Base-by-base conservation (phyloP, 2,329 filamentous ascomycete genomes). In the Trichoderma gracile region DNA sequence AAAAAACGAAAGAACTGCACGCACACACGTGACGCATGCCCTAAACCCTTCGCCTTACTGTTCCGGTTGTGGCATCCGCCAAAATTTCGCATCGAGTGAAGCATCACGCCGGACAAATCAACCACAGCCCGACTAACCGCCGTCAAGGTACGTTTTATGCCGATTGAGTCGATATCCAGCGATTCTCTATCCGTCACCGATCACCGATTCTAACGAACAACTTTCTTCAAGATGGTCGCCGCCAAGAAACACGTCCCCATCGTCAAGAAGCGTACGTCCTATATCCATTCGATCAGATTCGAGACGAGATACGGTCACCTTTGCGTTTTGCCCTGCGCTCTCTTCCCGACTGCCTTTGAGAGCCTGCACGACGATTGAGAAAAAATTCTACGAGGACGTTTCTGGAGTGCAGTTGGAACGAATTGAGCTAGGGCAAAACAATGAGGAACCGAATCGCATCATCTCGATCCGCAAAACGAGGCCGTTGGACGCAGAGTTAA, bases 241-340 rank as follows among this genome's bases (percentile, higher is more conserved):
- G 91, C 94, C 84, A 96, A 96, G 91, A 96, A 96, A 88, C 95
- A 98, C 84, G 89, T 98, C 80, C 90, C 93, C 78, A 99, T 99
- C 88, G 92, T 99, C 80, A 99, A 99, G 92, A 99, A 99, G 93
- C 93, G 93, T 96, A 94, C 79, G 92, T 93, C 77, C 73, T 30
- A 59, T 53, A 14, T 15, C 33, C 33, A 38, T 38, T 14, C 52
- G 30, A 62, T 23, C 25, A 14, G 49, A 61, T 43, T 43, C 30
- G 47, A 46, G 38, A 65, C 46, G 55, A 64, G 47, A 59, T 59
- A 54, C 30, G 40, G 53, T 40, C 52, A 33, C 50, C 40, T 15
- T 49, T 27, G 21, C 27, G n/a, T 38, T 64, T 21, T 46, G 45
- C 56, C 62, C n/a, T 60, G 42, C 19, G 54, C 38, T 33, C 27